Evolutionary conservation across 164 flowering plant genomes (phyloP), one percentile per base, ranked within the genome.

Genomic region (Liquidambar formosana): DNA sequence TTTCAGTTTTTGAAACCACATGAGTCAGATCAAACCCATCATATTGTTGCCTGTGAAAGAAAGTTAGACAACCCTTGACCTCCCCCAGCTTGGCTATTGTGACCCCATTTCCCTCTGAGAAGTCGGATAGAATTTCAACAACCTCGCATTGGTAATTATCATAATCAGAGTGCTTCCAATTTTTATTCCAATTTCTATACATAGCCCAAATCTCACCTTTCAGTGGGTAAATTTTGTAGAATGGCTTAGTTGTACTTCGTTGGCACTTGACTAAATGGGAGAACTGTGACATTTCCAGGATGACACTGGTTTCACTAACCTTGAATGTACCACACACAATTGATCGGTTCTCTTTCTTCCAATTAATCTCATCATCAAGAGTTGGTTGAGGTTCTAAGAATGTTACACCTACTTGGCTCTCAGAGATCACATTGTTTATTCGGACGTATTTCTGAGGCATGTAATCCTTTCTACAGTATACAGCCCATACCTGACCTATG

Each of bases 181-280:
- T 67, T 54, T 13, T 44, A 45, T 81, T 78, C 89, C 87, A 83
- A 48, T 77, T 73, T 63, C 65, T 75, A 60, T 82, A 83, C 78
- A 83, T 53, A 0, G 89, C 91, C 91, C 91, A 87, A 22, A 87
- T 64, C 69, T 87, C 88, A 61, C 86, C 89, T 71, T 81, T 79
- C 63, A n/a, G 53, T 0, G 88, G 89, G 64, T 72, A 78, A 63
- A 88, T 79, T 54, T 33, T 68, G 73, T 75, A 84, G 33, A 73
- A 61, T 5, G 80, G 63, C 51, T 57, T 56, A 11, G 54, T 23
- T 26, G 25, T 47, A 28, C 72, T 74, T 47, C 47, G n/a, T 5
- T 76, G 75, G 21, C 74, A 78, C 59, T 74, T 64, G 18, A 84
- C 79, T 56, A 68, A 18, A 74, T 80, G 77, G 13, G 86, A 84